Base-by-base conservation (phyloP, 129 eudicot species). In the Heracleum sosnowskyi region DNA sequence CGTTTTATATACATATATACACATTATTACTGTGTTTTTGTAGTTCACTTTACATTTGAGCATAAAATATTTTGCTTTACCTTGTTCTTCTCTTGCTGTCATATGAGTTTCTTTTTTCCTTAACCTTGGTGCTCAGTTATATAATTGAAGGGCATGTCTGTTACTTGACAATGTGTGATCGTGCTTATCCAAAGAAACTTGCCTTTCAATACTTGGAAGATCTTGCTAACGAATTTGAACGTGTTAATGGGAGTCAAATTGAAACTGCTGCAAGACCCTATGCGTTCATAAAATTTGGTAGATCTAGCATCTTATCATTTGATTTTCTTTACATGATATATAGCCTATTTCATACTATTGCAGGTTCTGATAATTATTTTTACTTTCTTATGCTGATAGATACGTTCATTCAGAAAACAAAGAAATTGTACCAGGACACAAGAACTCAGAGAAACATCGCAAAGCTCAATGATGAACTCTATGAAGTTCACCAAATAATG, bases 241-340 rank as follows among this genome's bases (percentile, higher is more conserved):
- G 95, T 82, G 94, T 87, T 22, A 88, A 95, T 83, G 97, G 94
- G 69, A 89, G 85, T 92, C 99, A 95, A 84, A 95, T 95, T 55
- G 99, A 95, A 87, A 95, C 99, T 83, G 97, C 99, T 75, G 99
- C 97, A 46, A 90, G 97, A 81, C 99, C 99, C 20, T 95, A 95
- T 81, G 99, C 99, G 42, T 95, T 95, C 83, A 92, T 95, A 76
- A 95, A 95, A 82, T 95, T 95, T 83, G 99, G 99, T 92, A 87
- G 64, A 63, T 62, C 40, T 75, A 46, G 18, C 69, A 18, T 79
- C 70, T 69, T 85, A n/a, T 44, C 4, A 28, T 42, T 66, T 69
- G 24, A 42, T 47, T 41, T 77, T 41, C 44, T 70, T 29, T 60
- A 60, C 16, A 26, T 26, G 6, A 60, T 26, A 10, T 20, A 16